Conservation (phyloP, 2,329 filamentous ascomycete genomes). For the Xylaria sp. region DNA sequence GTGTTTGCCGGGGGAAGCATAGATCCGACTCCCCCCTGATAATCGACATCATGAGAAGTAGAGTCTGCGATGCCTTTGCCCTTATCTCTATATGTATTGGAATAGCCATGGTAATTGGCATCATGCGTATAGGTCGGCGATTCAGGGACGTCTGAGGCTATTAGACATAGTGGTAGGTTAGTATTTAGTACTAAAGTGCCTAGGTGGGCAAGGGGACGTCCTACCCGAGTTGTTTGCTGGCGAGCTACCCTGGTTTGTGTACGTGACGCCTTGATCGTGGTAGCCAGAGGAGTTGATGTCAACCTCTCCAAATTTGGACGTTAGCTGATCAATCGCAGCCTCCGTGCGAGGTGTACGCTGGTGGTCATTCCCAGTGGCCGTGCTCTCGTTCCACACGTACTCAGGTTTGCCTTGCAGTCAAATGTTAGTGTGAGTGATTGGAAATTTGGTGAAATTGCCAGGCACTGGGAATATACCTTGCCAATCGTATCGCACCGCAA, state of each 20-base stretch:
- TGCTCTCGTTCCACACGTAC: slow-evolving; percentile 17
- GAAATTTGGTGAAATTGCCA: slow-evolving; percentile 6
- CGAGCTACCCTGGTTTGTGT: slow-evolving; percentile 14
- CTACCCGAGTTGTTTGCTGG: slow-evolving; percentile 20
- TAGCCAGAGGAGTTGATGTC: slow-evolving; percentile 38
- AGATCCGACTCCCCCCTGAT: slow-evolving; percentile 27
- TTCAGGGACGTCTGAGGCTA: slow-evolving; percentile 28
- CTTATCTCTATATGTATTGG: slow-evolving; percentile 36
- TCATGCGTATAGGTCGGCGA: slow-evolving; percentile 44
- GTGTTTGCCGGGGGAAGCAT: slow-evolving; percentile 19
- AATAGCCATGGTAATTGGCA: slow-evolving; percentile 23
- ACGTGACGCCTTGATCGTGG: slow-evolving; percentile 17
- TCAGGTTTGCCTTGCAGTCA: slow-evolving; percentile 29
- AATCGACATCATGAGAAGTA: slow-evolving; percentile 10
- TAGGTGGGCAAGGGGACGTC: neutral
- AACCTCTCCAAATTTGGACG: slow-evolving; percentile 38
- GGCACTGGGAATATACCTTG: slow-evolving; percentile 43
- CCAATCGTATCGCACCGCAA: slow-evolving; percentile 41
- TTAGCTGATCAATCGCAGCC: slow-evolving; percentile 34
- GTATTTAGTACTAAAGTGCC: neutral
- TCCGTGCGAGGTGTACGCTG: slow-evolving; percentile 45
- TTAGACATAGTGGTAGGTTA: slow-evolving; percentile 16
- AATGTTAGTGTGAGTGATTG: slow-evolving; percentile 7
- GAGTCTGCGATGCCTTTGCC: slow-evolving; percentile 39
- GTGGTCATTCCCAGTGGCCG: slow-evolving; percentile 34